phyloP scores from a whole-genome alignment of 1,284 basidiomycete genomes.

The Inonotus hispidus region DNA sequence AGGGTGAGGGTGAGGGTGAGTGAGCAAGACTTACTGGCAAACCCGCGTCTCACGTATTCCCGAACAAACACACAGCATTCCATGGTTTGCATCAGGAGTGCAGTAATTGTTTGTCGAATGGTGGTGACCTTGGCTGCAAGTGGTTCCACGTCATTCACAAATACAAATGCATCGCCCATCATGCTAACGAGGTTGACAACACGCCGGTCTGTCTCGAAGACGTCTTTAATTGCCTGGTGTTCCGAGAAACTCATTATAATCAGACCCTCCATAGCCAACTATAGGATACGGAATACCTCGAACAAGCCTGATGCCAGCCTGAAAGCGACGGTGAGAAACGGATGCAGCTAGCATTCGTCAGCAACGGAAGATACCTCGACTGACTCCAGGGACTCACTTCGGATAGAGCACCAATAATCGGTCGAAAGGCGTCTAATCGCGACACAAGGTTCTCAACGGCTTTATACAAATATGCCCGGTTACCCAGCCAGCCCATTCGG shows the following conservation, averaged over 20 bases:
- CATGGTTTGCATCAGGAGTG: neutral
- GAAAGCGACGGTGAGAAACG: neutral
- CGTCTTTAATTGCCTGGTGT: neutral
- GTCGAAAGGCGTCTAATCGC: neutral
- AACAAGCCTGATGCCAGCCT: neutral
- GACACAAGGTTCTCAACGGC: neutral
- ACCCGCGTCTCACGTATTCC: neutral
- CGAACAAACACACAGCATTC: neutral
- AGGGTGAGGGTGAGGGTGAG: no score
- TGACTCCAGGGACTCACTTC: neutral
- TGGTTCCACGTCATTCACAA: neutral
- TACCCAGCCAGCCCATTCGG: neutral
- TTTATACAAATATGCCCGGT: neutral
- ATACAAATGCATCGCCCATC: neutral
- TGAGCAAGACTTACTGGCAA: neutral
- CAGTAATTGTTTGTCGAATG: neutral
- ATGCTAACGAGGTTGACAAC: neutral
- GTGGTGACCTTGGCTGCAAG: neutral
- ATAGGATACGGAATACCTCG: neutral
- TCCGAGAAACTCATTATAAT: neutral
- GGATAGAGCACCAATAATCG: neutral
- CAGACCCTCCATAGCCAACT: neutral
- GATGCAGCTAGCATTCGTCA: neutral
- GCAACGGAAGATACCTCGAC: neutral
- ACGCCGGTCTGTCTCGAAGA: neutral